Base-by-base conservation (phyloP, 2,329 filamentous ascomycete species). In the Trichothecium sympodiale region DNA sequence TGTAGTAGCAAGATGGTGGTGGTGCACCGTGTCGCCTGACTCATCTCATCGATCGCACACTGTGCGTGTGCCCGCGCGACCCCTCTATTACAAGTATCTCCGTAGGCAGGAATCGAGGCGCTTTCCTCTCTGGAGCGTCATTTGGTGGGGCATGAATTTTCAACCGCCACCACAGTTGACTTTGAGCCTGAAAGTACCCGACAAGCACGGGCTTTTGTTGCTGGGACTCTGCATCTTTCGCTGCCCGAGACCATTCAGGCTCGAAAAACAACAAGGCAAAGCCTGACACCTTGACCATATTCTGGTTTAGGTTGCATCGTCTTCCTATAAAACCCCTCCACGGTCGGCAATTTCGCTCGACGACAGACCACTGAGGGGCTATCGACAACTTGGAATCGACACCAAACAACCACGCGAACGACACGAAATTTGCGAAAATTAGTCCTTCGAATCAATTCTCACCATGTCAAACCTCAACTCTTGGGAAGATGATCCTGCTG, bases 401-500 rank as follows among this genome's bases (percentile, higher is more conserved):
- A 31, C 15, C 5, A 15, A 15, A 4, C 15, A 17, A 15, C 9
- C 29, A 14, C 20, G 6, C 20, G 20, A 6, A 10, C 20, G 31
- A 33, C 17, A n/a, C 16, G 14, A 12, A 7, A 17, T 32, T 17
- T n/a, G 7, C 31, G 31, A 23, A 17, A 25, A 17, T 23, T 14
- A 35, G 17, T 17, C 5, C 5, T 16, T 16, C 23, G 14, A 28
- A 28, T 17, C 8, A 35, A 17, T 23, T 14, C 17, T 14, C 47
- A 70, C 38, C 53, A 94, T 94, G 87, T 82, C 88, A 50, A 79
- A 88, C 60, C 83, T 86, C 52, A 87, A 94, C 60, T 94, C 87
- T 43, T 96, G 91, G 84, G 88, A 96, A 65, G 86, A 94, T 53
- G 84, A 88, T 53, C 78, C 80, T 52, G 69, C 80, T 37, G 78